phyloP scores from a whole-genome alignment of 2,329 filamentous ascomycete species.

The Ophiostoma perfectum region DNA sequence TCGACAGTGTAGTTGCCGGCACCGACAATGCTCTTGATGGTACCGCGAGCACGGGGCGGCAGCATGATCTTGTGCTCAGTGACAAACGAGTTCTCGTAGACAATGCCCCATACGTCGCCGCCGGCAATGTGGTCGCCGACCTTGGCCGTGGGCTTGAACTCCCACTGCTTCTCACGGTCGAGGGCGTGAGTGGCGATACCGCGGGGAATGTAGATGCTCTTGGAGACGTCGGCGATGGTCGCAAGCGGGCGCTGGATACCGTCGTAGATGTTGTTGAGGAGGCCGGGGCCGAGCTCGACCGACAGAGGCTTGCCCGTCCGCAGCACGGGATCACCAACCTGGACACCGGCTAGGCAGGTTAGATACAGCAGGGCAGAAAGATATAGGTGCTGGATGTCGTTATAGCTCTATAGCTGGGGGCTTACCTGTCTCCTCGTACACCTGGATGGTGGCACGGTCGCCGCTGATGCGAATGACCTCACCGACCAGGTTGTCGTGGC shows the following conservation, averaged over 20 bases:
- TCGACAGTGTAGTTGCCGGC: conserved; percentile 92
- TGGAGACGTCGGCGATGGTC: conserved; percentile 68
- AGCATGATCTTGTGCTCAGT: conserved; percentile 89
- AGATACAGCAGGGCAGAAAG: neutral
- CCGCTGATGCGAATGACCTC: conserved; percentile 97
- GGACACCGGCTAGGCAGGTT: conserved; percentile 68
- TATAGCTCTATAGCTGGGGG: neutral
- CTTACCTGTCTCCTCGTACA: conserved; percentile 97
- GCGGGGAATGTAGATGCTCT: conserved; percentile 96
- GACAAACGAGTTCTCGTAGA: conserved; percentile 94
- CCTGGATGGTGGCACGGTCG: conserved; percentile 95
- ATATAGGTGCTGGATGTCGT: no score
- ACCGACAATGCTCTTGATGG: conserved; percentile 81
- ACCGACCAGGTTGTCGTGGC: conserved; percentile 84
- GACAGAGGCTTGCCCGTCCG: conserved; percentile 94
- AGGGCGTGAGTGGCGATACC: conserved; percentile 84
- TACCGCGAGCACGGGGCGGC: conserved; percentile 82
- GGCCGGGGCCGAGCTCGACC: conserved; percentile 90
- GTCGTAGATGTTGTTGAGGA: conserved; percentile 99
- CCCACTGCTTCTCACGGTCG: conserved; percentile 90
- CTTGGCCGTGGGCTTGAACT: conserved; percentile 86
- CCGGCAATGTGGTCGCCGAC: conserved; percentile 96
- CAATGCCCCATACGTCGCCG: conserved; percentile 90
- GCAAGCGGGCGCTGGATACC: conserved; percentile 94
- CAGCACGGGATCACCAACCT: conserved; percentile 84